phyloP scores from a whole-genome alignment of 345 rosid species.

The Arabidopsis thaliana region DNA sequence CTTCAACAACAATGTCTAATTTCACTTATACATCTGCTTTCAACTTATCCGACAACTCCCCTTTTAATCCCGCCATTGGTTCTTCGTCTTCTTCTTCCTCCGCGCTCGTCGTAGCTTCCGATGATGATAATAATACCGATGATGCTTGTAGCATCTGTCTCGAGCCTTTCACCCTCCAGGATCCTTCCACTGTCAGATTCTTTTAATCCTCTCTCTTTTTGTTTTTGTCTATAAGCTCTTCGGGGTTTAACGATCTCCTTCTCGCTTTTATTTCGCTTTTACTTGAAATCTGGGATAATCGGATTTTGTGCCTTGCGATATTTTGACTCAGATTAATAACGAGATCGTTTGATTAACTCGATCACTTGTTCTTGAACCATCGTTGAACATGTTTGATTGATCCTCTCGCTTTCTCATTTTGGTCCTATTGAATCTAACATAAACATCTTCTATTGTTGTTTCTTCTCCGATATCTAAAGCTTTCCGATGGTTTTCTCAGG shows the following conservation, averaged over 20 bases:
- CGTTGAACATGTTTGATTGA: neutral
- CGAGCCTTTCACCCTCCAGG: constrained; percentile 67
- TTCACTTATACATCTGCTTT: constrained; percentile 41
- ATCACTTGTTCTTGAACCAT: neutral
- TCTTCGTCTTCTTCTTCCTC: constrained; percentile 45
- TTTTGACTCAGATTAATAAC: neutral
- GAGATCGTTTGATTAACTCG: constrained; percentile 20
- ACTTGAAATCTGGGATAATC: neutral
- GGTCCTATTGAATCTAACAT: neutral
- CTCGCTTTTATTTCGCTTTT: neutral
- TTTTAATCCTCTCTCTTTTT: neutral
- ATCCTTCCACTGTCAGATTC: constrained; percentile 68
- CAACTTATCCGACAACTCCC: constrained; percentile 41
- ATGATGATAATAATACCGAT: constrained; percentile 54
- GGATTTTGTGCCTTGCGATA: neutral
- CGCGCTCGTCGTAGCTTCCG: constrained; percentile 42
- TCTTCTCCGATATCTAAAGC: neutral
- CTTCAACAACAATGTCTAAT: constrained; percentile 53
- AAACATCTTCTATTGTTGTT: neutral
- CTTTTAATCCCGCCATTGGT: constrained; percentile 28
- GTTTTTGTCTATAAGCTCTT: constrained; percentile 2
- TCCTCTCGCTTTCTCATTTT: neutral
- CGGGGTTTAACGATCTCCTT: constrained; percentile 22
- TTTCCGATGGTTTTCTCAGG: constrained; percentile 47
- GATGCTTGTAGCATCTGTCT: constrained; percentile 93